phyloP scores from a whole-genome alignment of 2,329 filamentous ascomycete species.

The Volutella citrinella region DNA sequence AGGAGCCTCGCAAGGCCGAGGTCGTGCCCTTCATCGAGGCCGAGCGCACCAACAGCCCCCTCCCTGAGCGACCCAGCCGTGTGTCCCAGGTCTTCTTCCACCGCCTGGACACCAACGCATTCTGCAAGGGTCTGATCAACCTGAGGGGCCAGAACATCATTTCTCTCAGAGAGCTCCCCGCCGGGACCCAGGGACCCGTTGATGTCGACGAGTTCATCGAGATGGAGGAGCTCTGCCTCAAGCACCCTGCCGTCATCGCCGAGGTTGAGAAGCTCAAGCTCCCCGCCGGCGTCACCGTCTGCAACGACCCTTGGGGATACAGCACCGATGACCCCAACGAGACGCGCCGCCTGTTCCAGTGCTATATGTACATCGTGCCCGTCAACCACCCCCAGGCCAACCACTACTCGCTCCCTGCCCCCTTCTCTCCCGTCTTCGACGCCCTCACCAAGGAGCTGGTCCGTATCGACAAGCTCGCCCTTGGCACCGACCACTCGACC shows the following conservation, averaged over 20 bases:
- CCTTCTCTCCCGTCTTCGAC: conserved; percentile 11
- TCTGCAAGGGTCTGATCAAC: conserved; percentile 5
- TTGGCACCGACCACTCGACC: background rate
- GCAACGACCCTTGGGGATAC: conserved; percentile 10
- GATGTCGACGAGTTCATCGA: conserved; percentile 6
- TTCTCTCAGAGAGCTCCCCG: background rate
- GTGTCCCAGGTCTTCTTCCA: conserved; percentile 2
- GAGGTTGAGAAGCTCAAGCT: conserved; percentile 9
- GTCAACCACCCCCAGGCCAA: conserved; percentile 6
- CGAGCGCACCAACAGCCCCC: conserved; percentile 1
- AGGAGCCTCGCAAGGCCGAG: conserved; percentile 7
- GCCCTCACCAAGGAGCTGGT: conserved; percentile 8
- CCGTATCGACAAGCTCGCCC: conserved; percentile 4
- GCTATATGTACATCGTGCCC: conserved; percentile 11
- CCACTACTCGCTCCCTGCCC: conserved; percentile 10
- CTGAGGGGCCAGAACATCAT: background rate
- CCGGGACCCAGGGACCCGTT: conserved; percentile 2
- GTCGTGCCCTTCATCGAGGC: conserved; percentile 7
- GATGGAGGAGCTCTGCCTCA: conserved; percentile 4
- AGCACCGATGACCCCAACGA: conserved; percentile 5
- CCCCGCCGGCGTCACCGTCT: conserved; percentile 3
- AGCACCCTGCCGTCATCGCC: conserved; percentile 3
- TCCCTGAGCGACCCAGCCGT: conserved; percentile 3
- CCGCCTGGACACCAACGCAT: background rate
- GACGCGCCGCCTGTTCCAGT: conserved; percentile 2